Evolutionary conservation across 495 filamentous ascomycete genomes (phyloP).

Genomic region (Trichodelitschia bisporula): DNA sequence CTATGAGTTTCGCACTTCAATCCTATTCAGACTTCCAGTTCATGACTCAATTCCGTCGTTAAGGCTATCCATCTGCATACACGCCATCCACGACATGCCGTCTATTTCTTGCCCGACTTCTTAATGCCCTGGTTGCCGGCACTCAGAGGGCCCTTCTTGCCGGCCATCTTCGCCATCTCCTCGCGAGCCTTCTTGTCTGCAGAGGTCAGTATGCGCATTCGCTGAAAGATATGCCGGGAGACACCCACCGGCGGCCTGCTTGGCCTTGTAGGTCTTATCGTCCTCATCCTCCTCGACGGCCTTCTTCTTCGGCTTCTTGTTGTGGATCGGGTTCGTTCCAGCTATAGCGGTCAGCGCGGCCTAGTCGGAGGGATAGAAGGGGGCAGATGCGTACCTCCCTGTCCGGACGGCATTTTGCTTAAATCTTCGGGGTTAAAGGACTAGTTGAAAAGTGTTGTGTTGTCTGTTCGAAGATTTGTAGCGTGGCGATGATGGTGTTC

Average conservation of each 20-base stretch:
- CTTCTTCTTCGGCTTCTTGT: constrained; percentile 19
- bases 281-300: constrained; percentile 14
- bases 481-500: too few relatives aligned
- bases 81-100: too few relatives aligned
- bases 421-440: neutral
- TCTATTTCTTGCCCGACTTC: constrained; percentile 16
- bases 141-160: constrained; percentile 14
- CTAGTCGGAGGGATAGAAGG: neutral
- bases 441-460: too few relatives aligned
- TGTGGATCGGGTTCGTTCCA: constrained; percentile 19
- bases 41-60: too few relatives aligned
- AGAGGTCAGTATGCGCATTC: neutral
- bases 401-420: constrained; percentile 9
- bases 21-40: too few relatives aligned
- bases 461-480: too few relatives aligned
- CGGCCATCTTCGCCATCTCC: constrained; percentile 16
- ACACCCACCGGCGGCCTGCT: constrained; percentile 15
- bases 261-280: constrained; percentile 15
- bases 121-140: constrained; percentile 14
- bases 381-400: constrained; percentile 7
- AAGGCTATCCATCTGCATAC: too few relatives aligned
- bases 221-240: neutral
- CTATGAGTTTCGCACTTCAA: too few relatives aligned
- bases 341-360: constrained; percentile 5
- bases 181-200: constrained; percentile 18